These are phyloP conservation scores for Amanita phalloides DNA, from an alignment of 768 basidiomycete species.

Conservation along the genomic window DNA sequence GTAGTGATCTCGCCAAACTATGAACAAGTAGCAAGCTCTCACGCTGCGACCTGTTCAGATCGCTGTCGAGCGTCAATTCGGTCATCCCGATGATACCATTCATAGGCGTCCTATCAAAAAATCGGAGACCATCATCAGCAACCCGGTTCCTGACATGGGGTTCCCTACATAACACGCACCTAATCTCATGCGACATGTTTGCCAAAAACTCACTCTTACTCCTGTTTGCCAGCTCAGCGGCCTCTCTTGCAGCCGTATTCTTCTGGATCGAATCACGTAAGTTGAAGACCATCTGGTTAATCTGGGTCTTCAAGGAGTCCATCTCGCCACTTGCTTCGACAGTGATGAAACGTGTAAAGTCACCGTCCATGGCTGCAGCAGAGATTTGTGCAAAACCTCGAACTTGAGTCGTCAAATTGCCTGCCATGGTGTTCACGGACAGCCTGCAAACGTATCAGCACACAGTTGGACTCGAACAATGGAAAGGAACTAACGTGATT, in stretches of 20 bases:
- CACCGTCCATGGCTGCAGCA: conserved; percentile 96
- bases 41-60: conserved; percentile 86
- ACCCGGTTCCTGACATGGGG: background rate
- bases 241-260: conserved; percentile 95
- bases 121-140: background rate
- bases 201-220: conserved; percentile 97
- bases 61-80: conserved; percentile 91
- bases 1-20: conserved; percentile 81
- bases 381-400: conserved; percentile 98
- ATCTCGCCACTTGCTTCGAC: conserved; percentile 98
- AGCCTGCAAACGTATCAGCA: conserved; percentile 35
- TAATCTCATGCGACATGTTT: conserved; percentile 96
- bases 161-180: conserved; percentile 40
- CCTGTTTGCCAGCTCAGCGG: conserved; percentile 95
- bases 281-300: conserved; percentile 98
- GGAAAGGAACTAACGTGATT: conserved; percentile 65
- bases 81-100: conserved; percentile 99
- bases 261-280: conserved; percentile 95
- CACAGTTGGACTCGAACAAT: background rate
- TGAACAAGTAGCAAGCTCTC: conserved; percentile 95
- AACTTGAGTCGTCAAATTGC: conserved; percentile 94
- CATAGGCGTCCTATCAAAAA: conserved; percentile 81
- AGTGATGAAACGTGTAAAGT: conserved; percentile 98
- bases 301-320: conserved; percentile 98
- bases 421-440: conserved; percentile 97